Evolutionary conservation across 116 monocot genomes (phyloP).

Genomic region (Dioscorea cayenensis): DNA sequence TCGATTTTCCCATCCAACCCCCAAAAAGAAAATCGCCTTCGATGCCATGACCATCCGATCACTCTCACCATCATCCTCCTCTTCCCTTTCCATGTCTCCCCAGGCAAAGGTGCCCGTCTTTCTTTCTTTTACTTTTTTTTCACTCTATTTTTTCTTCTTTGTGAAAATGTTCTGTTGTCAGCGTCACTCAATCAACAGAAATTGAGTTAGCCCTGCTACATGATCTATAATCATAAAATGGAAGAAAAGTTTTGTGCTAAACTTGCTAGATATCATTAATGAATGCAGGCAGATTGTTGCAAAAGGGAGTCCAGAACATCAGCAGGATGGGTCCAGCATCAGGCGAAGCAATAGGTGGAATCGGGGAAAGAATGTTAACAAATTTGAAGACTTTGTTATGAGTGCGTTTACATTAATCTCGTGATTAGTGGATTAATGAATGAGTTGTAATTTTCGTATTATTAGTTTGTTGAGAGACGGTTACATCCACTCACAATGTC

Average conservation of each 20-base stretch:
- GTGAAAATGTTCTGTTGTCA: background rate
- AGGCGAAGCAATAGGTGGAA: no score
- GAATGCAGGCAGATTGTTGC: background rate
- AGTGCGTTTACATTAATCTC: no score
- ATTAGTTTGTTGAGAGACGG: no score
- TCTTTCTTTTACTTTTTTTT: background rate
- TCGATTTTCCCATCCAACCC: background rate
- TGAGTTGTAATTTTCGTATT: no score
- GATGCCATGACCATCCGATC: background rate
- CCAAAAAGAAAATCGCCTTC: background rate
- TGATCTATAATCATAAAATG: background rate
- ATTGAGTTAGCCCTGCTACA: background rate
- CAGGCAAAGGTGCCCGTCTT: background rate
- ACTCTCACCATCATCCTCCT: background rate
- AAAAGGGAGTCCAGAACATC: no score
- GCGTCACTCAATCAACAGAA: background rate
- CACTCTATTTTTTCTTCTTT: background rate
- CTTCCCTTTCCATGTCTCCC: background rate
- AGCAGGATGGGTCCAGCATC: no score
- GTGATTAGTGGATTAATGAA: no score
- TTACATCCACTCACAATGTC: no score
- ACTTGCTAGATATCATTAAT: background rate
- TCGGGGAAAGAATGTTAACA: no score
- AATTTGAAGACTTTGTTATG: no score
- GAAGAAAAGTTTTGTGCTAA: background rate